These are phyloP conservation scores for Brassica cretica DNA, from an alignment of 345 rosid genomes.

Conservation along the genomic window DNA sequence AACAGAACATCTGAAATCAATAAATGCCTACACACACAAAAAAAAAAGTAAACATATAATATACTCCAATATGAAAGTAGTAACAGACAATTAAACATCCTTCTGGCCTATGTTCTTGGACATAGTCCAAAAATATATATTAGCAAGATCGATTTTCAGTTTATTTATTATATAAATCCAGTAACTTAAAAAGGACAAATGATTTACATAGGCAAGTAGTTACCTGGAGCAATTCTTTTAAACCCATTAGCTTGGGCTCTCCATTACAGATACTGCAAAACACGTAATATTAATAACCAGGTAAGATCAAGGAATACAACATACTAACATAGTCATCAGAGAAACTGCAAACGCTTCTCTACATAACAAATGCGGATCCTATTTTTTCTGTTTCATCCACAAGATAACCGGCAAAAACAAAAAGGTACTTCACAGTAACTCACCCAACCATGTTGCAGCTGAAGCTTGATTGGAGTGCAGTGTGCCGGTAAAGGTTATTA, in stretches of 20 bases:
- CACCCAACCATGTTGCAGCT: slow-evolving; percentile 98
- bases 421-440: slow-evolving; percentile 39
- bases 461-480: slow-evolving; percentile 93
- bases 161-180: not conserved
- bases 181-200: not conserved
- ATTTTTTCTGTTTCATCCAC: not conserved
- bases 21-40: slow-evolving; percentile 58
- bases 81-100: slow-evolving; percentile 9
- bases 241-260: slow-evolving; percentile 90
- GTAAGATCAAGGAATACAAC: slow-evolving; percentile 18
- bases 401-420: slow-evolving; percentile 1
- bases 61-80: not conserved
- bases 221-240: slow-evolving; percentile 91
- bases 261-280: slow-evolving; percentile 74
- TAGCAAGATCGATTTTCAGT: slow-evolving; percentile 13
- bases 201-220: slow-evolving; percentile 25
- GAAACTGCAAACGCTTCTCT: slow-evolving; percentile 15
- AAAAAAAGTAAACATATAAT: not conserved
- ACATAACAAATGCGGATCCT: not conserved
- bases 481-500: slow-evolving; percentile 81
- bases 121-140: not conserved
- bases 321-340: not conserved
- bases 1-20: slow-evolving; percentile 90
- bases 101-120: slow-evolving; percentile 6
- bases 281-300: slow-evolving; percentile 14